phyloP scores from a whole-genome alignment of 2,329 filamentous ascomycete species.

The Colletotrichum tofieldiae region DNA sequence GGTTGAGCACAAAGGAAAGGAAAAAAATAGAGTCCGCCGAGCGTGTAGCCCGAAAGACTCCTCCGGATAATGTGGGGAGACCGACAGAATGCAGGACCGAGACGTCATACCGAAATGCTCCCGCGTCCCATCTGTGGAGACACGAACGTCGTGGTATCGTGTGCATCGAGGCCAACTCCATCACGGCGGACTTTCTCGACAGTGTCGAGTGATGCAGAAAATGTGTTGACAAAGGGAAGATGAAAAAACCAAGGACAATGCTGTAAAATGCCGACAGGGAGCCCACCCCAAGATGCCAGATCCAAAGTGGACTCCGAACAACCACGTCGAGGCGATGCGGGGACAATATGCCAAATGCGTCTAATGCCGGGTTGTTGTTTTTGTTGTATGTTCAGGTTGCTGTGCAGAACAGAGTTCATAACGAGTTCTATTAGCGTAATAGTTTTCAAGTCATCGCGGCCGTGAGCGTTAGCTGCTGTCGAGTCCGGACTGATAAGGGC shows the following conservation, averaged over 20 bases:
- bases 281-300: conserved; percentile 46
- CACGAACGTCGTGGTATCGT: conserved; percentile 17
- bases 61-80: conserved; percentile 35
- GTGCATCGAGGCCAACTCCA: conserved; percentile 26
- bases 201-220: conserved; percentile 35
- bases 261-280: conserved; percentile 43
- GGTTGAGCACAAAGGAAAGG: conserved; percentile 40
- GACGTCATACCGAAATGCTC: conserved; percentile 41
- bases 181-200: conserved; percentile 35
- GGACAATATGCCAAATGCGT: conserved; percentile 50
- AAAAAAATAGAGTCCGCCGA: conserved; percentile 28
- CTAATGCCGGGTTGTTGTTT: conserved; percentile 44
- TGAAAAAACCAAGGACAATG: conserved; percentile 43
- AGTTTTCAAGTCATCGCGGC: conserved; percentile 36
- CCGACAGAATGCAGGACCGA: conserved; percentile 27
- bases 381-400: conserved; percentile 38
- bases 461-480: conserved; percentile 41
- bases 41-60: conserved; percentile 25
- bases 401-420: conserved; percentile 40
- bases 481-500: conserved; percentile 27
- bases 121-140: conserved; percentile 33
- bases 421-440: conserved; percentile 42
- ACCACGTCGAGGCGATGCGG: conserved; percentile 45
- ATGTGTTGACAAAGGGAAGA: conserved; percentile 42
- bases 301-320: conserved; percentile 48